Conservation (phyloP, 352 stramenopile genomes). For the Thalassiosira mediterranea region DNA sequence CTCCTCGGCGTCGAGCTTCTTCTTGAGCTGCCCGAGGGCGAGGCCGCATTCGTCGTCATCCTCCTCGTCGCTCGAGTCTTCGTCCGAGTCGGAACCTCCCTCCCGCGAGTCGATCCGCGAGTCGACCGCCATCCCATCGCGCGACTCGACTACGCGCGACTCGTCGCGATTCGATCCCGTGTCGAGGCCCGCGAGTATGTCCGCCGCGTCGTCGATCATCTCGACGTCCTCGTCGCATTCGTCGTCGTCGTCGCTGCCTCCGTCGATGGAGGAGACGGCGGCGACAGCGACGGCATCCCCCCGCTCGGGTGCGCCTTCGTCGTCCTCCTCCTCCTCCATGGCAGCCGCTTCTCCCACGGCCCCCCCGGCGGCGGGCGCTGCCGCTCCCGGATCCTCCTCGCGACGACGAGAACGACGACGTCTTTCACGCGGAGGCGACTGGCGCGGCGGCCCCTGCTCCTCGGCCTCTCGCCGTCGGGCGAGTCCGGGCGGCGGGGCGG, state of each 20-base stretch:
- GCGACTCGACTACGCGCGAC: background rate
- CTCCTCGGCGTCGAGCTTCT: conserved; percentile 11
- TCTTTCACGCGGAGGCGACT: conserved; percentile 1
- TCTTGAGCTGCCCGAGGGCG: conserved; percentile 5
- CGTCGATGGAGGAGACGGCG: background rate
- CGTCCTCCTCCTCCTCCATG: background rate
- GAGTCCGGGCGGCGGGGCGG: background rate
- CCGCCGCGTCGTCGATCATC: background rate
- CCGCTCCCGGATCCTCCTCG: background rate
- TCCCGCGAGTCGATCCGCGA: background rate
- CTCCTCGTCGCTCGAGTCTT: background rate
- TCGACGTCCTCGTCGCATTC: background rate
- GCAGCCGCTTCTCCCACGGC: background rate
- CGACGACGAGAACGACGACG: background rate
- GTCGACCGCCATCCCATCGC: background rate
- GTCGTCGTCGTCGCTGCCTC: background rate
- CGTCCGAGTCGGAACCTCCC: background rate
- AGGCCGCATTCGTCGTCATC: conserved; percentile 3
- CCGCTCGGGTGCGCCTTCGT: too few relatives aligned
- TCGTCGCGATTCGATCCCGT: background rate
- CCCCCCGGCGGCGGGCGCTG: background rate
- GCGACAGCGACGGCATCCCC: too few relatives aligned
- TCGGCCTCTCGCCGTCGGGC: background rate
- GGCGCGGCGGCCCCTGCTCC: background rate
- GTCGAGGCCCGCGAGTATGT: background rate